Conservation (phyloP, 2,329 filamentous ascomycete genomes). For the Cladosporium sp. region DNA sequence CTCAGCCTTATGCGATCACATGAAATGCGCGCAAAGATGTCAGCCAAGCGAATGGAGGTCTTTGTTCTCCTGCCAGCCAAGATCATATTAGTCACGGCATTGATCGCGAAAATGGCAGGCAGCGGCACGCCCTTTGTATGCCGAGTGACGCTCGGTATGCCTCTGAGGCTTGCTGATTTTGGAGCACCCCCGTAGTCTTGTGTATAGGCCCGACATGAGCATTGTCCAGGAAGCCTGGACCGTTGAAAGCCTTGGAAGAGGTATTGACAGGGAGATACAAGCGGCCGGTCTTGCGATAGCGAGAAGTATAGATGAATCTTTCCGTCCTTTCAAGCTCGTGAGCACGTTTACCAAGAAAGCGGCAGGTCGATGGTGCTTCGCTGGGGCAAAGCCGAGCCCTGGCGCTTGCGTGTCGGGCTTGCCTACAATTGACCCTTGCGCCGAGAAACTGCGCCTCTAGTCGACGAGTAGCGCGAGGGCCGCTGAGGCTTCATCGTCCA, state of each 20-base stretch:
- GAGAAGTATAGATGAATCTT: neutral
- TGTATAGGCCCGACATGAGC: too few relatives aligned
- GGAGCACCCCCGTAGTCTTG: too few relatives aligned
- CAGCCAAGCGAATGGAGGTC: neutral
- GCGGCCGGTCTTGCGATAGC: too few relatives aligned
- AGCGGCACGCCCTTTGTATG: too few relatives aligned
- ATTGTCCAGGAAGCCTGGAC: too few relatives aligned
- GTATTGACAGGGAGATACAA: too few relatives aligned
- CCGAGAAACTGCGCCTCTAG: neutral
- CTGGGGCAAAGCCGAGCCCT: conserved; percentile 6
- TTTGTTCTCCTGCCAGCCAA: neutral
- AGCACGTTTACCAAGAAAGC: neutral
- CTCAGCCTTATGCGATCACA: neutral
- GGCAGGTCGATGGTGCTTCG: neutral
- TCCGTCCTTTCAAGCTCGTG: neutral
- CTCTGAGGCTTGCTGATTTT: neutral
- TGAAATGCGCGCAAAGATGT: neutral
- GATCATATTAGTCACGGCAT: neutral
- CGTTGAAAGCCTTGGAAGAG: too few relatives aligned
- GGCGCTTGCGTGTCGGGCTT: conserved; percentile 9
- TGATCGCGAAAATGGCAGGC: too few relatives aligned
- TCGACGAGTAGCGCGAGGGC: neutral
- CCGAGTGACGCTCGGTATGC: neutral
- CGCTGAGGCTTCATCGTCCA: conserved; percentile 2
- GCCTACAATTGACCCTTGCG: neutral